phyloP scores from a whole-genome alignment of 257 asterid species.

The Nicotiana sylvestris region DNA sequence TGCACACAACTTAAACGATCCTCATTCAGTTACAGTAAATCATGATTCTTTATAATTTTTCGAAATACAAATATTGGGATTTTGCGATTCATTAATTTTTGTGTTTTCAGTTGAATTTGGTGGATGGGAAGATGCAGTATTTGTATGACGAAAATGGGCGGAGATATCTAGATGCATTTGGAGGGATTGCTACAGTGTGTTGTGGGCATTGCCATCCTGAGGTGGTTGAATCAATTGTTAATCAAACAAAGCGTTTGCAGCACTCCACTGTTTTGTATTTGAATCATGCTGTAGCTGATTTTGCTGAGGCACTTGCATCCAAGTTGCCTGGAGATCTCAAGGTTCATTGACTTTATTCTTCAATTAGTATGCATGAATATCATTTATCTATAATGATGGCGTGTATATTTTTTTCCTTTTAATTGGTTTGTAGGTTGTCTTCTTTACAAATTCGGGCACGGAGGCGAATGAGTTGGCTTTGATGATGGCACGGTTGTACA shows the following conservation, averaged over 20 bases:
- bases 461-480: conserved; percentile 94
- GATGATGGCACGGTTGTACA: conserved; percentile 75
- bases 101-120: conserved; percentile 57
- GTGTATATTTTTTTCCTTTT: too few species aligned
- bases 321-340: conserved; percentile 85
- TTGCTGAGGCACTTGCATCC: conserved; percentile 81
- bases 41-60: background rate
- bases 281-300: conserved; percentile 74
- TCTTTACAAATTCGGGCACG: conserved; percentile 93
- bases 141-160: conserved; percentile 74
- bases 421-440: conserved; percentile 50
- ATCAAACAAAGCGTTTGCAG: conserved; percentile 72
- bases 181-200: conserved; percentile 87
- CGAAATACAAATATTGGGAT: background rate
- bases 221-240: conserved; percentile 77
- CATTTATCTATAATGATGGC: too few species aligned
- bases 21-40: too few species aligned
- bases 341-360: conserved; percentile 27
- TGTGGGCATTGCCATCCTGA: conserved; percentile 95
- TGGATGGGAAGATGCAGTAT: conserved; percentile 94
- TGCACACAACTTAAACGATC: too few species aligned
- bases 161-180: conserved; percentile 83
- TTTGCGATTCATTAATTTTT: too few species aligned
- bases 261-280: conserved; percentile 80
- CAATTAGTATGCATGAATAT: too few species aligned